Evolutionary conservation across 208 protist genomes (phyloP).

Genomic region (Endotrypanum monterogeii): DNA sequence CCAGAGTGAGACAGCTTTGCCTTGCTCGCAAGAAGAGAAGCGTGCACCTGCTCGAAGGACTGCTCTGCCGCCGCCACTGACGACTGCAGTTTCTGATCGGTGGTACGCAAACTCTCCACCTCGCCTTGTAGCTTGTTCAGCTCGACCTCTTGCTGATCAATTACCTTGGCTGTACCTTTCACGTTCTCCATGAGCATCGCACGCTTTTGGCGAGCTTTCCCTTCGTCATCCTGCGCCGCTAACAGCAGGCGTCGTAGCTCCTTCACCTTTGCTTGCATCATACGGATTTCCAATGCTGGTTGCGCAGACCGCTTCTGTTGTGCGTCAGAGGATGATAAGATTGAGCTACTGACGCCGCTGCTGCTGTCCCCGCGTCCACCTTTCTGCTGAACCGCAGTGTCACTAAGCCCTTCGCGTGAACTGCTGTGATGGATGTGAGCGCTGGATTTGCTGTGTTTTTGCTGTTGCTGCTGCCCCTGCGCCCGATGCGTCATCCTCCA

Average conservation of each 20-base stretch:
- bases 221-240: constrained; percentile 47
- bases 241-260: constrained; percentile 67
- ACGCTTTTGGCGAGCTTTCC: constrained; percentile 43
- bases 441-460: background rate
- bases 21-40: constrained; percentile 52
- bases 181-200: constrained; percentile 61
- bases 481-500: constrained; percentile 4
- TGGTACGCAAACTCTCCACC: constrained; percentile 45
- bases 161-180: constrained; percentile 52
- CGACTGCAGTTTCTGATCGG: constrained; percentile 41
- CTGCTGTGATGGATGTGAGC: background rate
- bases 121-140: constrained; percentile 45
- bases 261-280: constrained; percentile 58
- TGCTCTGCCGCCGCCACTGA: constrained; percentile 57
- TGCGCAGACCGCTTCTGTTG: background rate
- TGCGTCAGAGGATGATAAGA: background rate
- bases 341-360: background rate
- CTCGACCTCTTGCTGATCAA: constrained; percentile 60
- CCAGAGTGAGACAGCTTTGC: constrained; percentile 9
- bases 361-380: background rate
- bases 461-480: constrained; percentile 1
- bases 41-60: constrained; percentile 80
- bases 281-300: constrained; percentile 38
- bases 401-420: background rate
- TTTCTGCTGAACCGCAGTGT: background rate